Evolutionary conservation across 1,284 basidiomycete genomes (phyloP).

Genomic region (Malassezia equina): DNA sequence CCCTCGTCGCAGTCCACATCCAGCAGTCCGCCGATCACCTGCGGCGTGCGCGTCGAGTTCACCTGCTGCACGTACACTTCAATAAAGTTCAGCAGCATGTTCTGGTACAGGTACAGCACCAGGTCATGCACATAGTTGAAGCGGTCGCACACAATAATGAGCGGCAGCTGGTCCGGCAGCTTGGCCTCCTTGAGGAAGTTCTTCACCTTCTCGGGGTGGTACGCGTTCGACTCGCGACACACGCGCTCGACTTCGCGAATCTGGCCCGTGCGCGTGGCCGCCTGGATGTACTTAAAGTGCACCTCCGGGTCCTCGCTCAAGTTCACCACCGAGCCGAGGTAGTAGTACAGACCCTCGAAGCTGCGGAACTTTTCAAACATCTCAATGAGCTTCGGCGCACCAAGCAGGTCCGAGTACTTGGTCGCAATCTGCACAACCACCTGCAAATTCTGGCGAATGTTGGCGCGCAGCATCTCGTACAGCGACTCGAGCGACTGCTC

Average conservation of each 20-base stretch:
- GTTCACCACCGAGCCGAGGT: slow-evolving; percentile 93
- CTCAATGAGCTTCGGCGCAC: slow-evolving; percentile 93
- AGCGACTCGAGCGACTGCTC: slow-evolving; percentile 94
- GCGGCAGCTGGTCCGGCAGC: slow-evolving; percentile 86
- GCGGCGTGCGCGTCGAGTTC: slow-evolving; percentile 94
- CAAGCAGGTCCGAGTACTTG: slow-evolving; percentile 96
- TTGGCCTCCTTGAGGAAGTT: slow-evolving; percentile 97
- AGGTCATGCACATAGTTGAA: slow-evolving; percentile 99
- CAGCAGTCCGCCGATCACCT: slow-evolving; percentile 89
- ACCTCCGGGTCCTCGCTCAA: slow-evolving; percentile 92
- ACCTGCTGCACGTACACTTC: slow-evolving; percentile 98
- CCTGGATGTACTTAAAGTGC: slow-evolving; percentile 99
- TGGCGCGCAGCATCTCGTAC: slow-evolving; percentile 92
- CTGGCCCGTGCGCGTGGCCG: slow-evolving; percentile 93
- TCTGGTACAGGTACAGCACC: slow-evolving; percentile 97
- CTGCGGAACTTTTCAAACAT: slow-evolving; percentile 98
- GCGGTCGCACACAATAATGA: slow-evolving; percentile 99
- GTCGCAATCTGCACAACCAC: slow-evolving; percentile 96
- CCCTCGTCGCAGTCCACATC: slow-evolving; percentile 94
- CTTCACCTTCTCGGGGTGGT: slow-evolving; percentile 99
- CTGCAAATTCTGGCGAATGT: slow-evolving; percentile 95
- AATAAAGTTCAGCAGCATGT: slow-evolving; percentile 90
- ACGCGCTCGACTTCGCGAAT: slow-evolving; percentile 98
- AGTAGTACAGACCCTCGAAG: slow-evolving; percentile 96
- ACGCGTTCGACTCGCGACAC: slow-evolving; percentile 90